These are phyloP conservation scores for Penicillium coprophilum DNA, from an alignment of 495 filamentous ascomycete genomes.

Conservation along the genomic window DNA sequence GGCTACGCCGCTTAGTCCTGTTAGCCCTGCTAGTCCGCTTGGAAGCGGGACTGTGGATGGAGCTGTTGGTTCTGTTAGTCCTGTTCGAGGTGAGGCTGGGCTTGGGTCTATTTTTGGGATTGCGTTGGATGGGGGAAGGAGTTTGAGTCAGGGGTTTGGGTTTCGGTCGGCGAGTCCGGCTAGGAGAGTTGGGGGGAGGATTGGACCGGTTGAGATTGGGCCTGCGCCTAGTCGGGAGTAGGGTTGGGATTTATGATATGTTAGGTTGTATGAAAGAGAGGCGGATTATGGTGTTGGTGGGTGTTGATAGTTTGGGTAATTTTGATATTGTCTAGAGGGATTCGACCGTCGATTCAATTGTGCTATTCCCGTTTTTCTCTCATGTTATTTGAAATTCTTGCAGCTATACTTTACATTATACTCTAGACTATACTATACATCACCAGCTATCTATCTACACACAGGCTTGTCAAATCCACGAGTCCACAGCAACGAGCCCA, in stretches of 20 bases:
- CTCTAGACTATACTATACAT: background rate
- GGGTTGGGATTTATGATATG: background rate
- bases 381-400: background rate
- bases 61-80: constrained; percentile 3
- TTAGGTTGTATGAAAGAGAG: background rate
- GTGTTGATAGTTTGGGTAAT: background rate
- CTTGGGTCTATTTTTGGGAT: background rate
- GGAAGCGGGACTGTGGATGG: background rate
- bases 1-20: background rate
- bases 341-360: background rate
- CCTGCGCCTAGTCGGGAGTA: background rate
- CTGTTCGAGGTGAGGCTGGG: background rate
- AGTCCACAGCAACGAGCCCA: constrained; percentile 80
- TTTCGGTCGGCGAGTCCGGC: constrained; percentile 1
- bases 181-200: background rate
- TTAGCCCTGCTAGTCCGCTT: background rate
- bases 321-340: background rate
- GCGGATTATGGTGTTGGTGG: background rate
- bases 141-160: background rate
- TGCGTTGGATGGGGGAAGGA: background rate
- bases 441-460: constrained; percentile 38
- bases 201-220: constrained; percentile 11
- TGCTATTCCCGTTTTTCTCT: background rate
- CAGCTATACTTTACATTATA: background rate
- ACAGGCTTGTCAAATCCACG: constrained; percentile 55